Evolutionary conservation across 371 early-diverging fungal genomes (phyloP).

Genomic region (Funneliformis caledonium): DNA sequence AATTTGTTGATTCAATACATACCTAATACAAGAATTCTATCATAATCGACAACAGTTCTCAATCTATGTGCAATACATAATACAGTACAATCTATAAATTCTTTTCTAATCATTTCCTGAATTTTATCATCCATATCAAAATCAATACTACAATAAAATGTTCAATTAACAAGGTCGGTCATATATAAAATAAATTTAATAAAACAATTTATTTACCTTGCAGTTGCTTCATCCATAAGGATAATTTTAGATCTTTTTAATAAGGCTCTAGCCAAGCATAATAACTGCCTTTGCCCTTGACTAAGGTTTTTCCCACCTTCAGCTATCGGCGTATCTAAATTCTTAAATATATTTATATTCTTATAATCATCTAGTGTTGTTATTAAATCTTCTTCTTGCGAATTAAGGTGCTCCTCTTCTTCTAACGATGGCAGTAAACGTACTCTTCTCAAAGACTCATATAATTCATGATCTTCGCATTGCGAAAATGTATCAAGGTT

Average conservation of each 20-base stretch:
- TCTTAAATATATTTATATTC: slow-evolving; percentile 47
- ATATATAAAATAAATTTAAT: background rate
- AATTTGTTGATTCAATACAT: background rate
- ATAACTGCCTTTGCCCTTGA: slow-evolving; percentile 54
- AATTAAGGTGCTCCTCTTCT: background rate
- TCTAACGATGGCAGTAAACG: slow-evolving; percentile 51
- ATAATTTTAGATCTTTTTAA: slow-evolving; percentile 73
- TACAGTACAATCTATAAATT: slow-evolving; percentile 64
- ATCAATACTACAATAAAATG: slow-evolving; percentile 56
- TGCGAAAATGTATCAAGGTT: slow-evolving; percentile 79
- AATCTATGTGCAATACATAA: slow-evolving; percentile 74
- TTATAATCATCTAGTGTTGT: slow-evolving; percentile 51
- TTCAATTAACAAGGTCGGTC: background rate
- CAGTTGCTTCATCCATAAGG: slow-evolving; percentile 77
- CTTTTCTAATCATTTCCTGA: slow-evolving; percentile 61
- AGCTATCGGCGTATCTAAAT: background rate
- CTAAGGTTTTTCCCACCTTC: slow-evolving; percentile 49
- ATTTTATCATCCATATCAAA: slow-evolving; percentile 64
- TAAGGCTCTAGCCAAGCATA: slow-evolving; percentile 86
- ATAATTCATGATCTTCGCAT: slow-evolving; percentile 72
- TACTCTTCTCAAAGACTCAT: slow-evolving; percentile 70
- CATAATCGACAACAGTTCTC: slow-evolving; percentile 77
- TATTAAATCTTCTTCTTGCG: background rate
- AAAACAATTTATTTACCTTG: background rate
- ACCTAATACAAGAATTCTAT: slow-evolving; percentile 51